Evolutionary conservation across 2,329 filamentous ascomycete species (phyloP).

Genomic region (Exophiala phaeomuriformis): DNA sequence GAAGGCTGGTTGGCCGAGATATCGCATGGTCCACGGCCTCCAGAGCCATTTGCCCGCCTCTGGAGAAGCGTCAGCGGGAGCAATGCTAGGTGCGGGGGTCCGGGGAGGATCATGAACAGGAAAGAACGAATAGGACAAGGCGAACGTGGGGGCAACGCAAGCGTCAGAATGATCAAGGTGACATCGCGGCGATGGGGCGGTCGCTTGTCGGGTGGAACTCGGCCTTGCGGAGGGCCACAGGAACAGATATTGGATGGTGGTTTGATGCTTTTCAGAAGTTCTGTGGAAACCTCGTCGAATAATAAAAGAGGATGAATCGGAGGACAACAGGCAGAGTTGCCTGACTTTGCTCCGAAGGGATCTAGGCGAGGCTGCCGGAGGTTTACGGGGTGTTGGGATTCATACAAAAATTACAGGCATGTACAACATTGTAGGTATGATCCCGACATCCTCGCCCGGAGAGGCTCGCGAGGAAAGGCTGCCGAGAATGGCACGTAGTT

Average conservation of each 20-base stretch:
- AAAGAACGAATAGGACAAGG: constrained; percentile 11
- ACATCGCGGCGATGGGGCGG: constrained; percentile 13
- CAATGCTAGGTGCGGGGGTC: constrained; percentile 1
- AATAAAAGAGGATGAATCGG: not conserved
- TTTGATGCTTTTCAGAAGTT: not conserved
- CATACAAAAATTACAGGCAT: too few species aligned
- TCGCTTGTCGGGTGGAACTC: not conserved
- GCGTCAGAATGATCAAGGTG: constrained; percentile 5
- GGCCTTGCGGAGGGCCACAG: not conserved
- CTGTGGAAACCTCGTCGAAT: not conserved
- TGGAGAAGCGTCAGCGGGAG: not conserved
- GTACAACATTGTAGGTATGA: too few species aligned
- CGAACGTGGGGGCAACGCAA: not conserved
- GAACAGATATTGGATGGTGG: not conserved
- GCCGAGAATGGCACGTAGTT: too few species aligned
- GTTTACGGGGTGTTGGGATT: too few species aligned
- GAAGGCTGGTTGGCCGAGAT: not conserved
- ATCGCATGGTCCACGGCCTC: not conserved
- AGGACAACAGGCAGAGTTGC: too few species aligned
- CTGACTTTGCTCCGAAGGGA: not conserved
- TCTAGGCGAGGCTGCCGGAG: too few species aligned
- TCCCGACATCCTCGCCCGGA: too few species aligned
- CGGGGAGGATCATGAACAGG: not conserved
- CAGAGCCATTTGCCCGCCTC: not conserved
- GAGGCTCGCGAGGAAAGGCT: too few species aligned